These are phyloP conservation scores for Pestalotiopsis sp. DNA, from an alignment of 2,329 filamentous ascomycete species.

Conservation along the genomic window DNA sequence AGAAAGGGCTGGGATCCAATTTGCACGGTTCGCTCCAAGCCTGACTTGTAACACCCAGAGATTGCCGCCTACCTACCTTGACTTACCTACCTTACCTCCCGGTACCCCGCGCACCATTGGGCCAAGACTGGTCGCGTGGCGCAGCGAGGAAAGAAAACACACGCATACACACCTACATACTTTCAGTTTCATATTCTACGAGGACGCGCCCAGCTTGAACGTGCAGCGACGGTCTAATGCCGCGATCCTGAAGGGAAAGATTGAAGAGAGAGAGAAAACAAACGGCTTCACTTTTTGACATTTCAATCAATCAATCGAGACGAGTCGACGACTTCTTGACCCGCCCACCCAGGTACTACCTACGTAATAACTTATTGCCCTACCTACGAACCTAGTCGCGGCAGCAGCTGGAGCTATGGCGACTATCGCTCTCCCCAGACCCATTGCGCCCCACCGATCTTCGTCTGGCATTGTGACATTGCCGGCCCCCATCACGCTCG, in stretches of 20 bases:
- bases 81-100: background rate
- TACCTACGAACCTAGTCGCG: background rate
- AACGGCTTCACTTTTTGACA: no score
- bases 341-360: background rate
- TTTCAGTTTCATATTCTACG: background rate
- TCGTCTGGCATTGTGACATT: constrained; percentile 42
- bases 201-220: background rate
- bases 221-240: no score
- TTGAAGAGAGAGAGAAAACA: no score
- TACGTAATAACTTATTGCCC: background rate
- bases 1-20: background rate
- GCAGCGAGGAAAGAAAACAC: background rate
- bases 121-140: constrained; percentile 1
- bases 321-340: background rate
- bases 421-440: constrained; percentile 55
- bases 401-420: constrained; percentile 42
- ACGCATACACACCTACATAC: no score
- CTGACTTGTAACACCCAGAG: constrained; percentile 1
- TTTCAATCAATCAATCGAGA: no score
- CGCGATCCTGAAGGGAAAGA: no score
- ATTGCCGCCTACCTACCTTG: background rate
- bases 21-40: background rate
- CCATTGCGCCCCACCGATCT: constrained; percentile 46
- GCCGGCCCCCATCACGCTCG: constrained; percentile 43
- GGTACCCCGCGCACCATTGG: constrained; percentile 5